These are phyloP conservation scores for Nemania sp. DNA, from an alignment of 2,329 filamentous ascomycete genomes.

Conservation along the genomic window DNA sequence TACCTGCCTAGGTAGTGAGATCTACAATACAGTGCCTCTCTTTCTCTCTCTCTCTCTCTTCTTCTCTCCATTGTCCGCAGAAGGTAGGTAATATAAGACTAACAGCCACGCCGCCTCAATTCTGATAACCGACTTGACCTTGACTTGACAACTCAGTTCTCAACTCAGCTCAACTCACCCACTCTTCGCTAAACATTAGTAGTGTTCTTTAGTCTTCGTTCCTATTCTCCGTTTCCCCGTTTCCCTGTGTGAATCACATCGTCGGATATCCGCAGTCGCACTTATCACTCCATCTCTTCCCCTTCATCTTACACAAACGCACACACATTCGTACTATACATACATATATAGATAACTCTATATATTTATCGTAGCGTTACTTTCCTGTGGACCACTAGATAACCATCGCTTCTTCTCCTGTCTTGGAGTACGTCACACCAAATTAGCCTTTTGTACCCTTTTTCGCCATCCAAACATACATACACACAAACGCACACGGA, in stretches of 20 bases:
- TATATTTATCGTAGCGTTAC: constrained; percentile 10
- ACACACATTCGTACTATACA: constrained; percentile 6
- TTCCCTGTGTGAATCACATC: constrained; percentile 12
- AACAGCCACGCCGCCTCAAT: constrained; percentile 17
- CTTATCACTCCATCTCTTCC: not conserved
- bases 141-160: not conserved
- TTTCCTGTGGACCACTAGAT: constrained; percentile 26
- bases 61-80: not conserved
- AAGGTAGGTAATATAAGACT: constrained; percentile 23
- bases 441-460: constrained; percentile 29
- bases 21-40: too few species aligned
- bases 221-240: not conserved
- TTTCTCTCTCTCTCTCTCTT: not conserved
- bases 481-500: not conserved
- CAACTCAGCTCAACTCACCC: not conserved
- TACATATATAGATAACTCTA: not conserved
- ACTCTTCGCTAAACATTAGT: not conserved
- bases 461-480: constrained; percentile 3
- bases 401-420: not conserved
- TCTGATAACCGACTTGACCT: not conserved
- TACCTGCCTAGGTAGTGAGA: too few species aligned
- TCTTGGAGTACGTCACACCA: constrained; percentile 36
- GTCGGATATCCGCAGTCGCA: constrained; percentile 24
- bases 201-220: not conserved
- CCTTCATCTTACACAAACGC: too few species aligned